Evolutionary conservation across 2,329 filamentous ascomycete species (phyloP), one percentile per base, ranked within the genome.

Genomic region (Chaetomiaceae sp.): DNA sequence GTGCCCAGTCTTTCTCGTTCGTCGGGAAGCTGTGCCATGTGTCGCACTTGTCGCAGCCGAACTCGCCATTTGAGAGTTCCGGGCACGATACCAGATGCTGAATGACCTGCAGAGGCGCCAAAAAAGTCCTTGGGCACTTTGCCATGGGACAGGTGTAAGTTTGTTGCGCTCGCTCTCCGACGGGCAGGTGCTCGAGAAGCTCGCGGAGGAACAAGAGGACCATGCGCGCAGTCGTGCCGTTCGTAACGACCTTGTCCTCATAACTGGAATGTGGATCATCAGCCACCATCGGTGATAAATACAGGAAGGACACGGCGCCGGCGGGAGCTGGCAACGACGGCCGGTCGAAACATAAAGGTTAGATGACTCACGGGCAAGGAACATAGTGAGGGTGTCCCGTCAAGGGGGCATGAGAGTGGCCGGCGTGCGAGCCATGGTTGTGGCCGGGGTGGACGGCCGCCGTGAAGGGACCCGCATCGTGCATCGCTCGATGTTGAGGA

Each of bases 1-100:
- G 54, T 7, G 54, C 42, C 60, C 60, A 62, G 20, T 59, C 60
- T 44, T 60, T 61, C 47, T 62, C 60, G 47, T 50, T 56, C 19
- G 58, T 60, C 24, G 60, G 60, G 39, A 61, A 60, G 27, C 47
- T 45, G 41, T 62, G 60, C 48, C 51, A 58, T 37, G 42, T 48
- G 42, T 49, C 54, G 45, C 60, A 62, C 44, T 57, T 58, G 51
- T 56, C 55, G 51, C 60, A 62, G 42, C 57, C 49, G 30, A 62
- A 62, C 42, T 57, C 52, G 48, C 59, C 59, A 40, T 42, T 56
- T 6, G 52, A 42, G 18, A 62, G 50, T 38, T 58, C 56, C 1
- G 56, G 55, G 24, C 60, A 62, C 11, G 52, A 51, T n/a, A 61
- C 37, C 15, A 61, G 55, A 27, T 62, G 60, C 18, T 59, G 57